Conservation (phyloP, 164 flowering plant genomes). For the Piper longum region DNA sequence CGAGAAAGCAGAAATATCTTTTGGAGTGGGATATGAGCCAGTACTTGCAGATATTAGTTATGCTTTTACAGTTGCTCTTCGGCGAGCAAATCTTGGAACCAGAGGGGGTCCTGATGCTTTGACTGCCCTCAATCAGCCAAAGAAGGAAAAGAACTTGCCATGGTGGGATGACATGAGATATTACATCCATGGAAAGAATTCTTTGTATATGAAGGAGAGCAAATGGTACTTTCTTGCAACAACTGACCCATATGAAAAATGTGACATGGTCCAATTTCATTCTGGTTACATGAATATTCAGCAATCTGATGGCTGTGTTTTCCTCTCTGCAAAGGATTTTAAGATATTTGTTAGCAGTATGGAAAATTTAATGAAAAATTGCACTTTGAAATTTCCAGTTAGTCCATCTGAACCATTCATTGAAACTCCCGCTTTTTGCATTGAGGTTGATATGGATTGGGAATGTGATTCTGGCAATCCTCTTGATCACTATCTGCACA, state of each 20-base stretch:
- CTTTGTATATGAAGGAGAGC: slow-evolving; percentile 47
- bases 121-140: slow-evolving; percentile 34
- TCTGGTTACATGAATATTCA: slow-evolving; percentile 60
- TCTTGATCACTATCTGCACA: slow-evolving; percentile 71
- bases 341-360: slow-evolving; percentile 72
- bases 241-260: slow-evolving; percentile 87
- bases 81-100: slow-evolving; percentile 79
- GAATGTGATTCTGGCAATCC: slow-evolving; percentile 91
- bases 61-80: slow-evolving; percentile 96
- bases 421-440: slow-evolving; percentile 58
- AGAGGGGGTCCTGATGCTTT: slow-evolving; percentile 17
- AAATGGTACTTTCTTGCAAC: slow-evolving; percentile 66
- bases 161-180: slow-evolving; percentile 99
- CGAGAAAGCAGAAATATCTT: slow-evolving; percentile 63
- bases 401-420: slow-evolving; percentile 45
- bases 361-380: slow-evolving; percentile 55
- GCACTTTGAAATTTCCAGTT: slow-evolving; percentile 41
- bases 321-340: slow-evolving; percentile 47
- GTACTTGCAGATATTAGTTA: slow-evolving; percentile 82
- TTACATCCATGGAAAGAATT: slow-evolving; percentile 73
- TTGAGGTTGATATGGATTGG: slow-evolving; percentile 95
- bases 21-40: slow-evolving; percentile 95
- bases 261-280: slow-evolving; percentile 64
- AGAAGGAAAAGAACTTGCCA: slow-evolving; percentile 87
- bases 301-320: slow-evolving; percentile 90